Base-by-base conservation (phyloP, 805 yeast genomes). In the Teunomyces panamensis region DNA sequence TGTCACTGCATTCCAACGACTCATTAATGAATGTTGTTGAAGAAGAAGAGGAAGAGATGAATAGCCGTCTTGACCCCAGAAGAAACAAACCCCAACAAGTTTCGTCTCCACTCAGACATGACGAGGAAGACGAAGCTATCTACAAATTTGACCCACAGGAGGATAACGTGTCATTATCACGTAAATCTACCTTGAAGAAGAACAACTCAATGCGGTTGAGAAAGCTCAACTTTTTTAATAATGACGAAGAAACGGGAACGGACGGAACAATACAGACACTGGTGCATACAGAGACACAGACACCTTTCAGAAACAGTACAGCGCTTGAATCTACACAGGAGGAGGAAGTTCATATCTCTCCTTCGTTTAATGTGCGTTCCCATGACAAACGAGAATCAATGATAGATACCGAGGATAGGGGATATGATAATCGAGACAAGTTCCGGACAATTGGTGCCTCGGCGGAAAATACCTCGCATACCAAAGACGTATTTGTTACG, bases 161-260 rank as follows among this genome's bases (percentile, higher is more conserved):
- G 14, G 56, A 56, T 3, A 62, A 61, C 27, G 56, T 59, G 2
- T 61, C 61, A 43, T 48, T 66, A 16, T 71, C 77, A 2, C 56
- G 76, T 41, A 69, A 67, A 45, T 65, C 74, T 5, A 71, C 77
- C 1, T 48, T 71, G 41, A 37, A 65, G 46, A 69, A 68, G 46
- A 57, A 71, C 13, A 69, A 70, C 46, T 72, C 77, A 11, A 67
- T 68, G 69, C 64, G 72, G 33, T 65, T 73, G 30, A 56, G 77
- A 10, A 71, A 71, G 43, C 59, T 73, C 34, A 66, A 73, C 45
- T 56, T 73, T n/a, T 71, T 71, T 49, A 59, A 59, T 45, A 57
- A 53, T 30, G 48, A 46, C 28, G 52, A 47, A 24, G 47, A 50
- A 33, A 30, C 32, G 43, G 9, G 47, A 42, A 9, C 28, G 14